Evolutionary conservation across 768 basidiomycete species (phyloP).

Genomic region (Rhizopogon vulgaris): DNA sequence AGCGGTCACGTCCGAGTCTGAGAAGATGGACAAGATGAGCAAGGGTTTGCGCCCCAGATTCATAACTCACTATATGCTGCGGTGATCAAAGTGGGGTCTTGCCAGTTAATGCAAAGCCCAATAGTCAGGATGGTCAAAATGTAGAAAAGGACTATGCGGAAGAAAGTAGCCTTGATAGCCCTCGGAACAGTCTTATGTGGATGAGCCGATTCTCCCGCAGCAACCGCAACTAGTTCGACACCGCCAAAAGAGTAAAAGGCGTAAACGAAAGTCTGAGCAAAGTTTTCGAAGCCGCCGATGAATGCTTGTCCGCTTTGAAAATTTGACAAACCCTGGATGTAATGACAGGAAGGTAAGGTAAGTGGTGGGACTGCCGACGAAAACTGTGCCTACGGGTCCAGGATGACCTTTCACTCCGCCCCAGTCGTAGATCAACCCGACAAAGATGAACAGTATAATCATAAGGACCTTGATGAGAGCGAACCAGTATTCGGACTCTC

Average conservation of each 20-base stretch:
- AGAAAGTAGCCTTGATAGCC: slow-evolving; percentile 64
- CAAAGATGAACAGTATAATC: slow-evolving; percentile 56
- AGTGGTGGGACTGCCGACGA: not conserved
- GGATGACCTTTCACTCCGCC: slow-evolving; percentile 52
- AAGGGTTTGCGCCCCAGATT: not conserved
- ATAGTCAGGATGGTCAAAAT: slow-evolving; percentile 60
- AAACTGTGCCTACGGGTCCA: slow-evolving; percentile 39
- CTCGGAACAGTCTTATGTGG: slow-evolving; percentile 59
- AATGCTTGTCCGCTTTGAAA: slow-evolving; percentile 46
- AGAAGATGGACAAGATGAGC: not conserved
- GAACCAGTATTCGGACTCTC: slow-evolving; percentile 60
- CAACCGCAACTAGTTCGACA: slow-evolving; percentile 64
- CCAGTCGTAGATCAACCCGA: slow-evolving; percentile 59
- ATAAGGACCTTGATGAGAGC: slow-evolving; percentile 59
- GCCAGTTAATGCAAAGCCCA: slow-evolving; percentile 57
- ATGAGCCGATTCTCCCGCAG: slow-evolving; percentile 63
- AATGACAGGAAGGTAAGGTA: not conserved
- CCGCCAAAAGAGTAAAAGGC: slow-evolving; percentile 69
- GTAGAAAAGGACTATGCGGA: slow-evolving; percentile 62
- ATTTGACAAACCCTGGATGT: slow-evolving; percentile 41
- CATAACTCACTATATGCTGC: slow-evolving; percentile 35
- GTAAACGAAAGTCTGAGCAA: slow-evolving; percentile 56
- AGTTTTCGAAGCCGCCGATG: slow-evolving; percentile 45
- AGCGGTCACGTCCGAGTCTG: slow-evolving; percentile 45
- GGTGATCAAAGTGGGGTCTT: slow-evolving; percentile 45